Evolutionary conservation across 1,139 yeast genomes (phyloP).

Genomic region (Suhomyces bokatorum): DNA sequence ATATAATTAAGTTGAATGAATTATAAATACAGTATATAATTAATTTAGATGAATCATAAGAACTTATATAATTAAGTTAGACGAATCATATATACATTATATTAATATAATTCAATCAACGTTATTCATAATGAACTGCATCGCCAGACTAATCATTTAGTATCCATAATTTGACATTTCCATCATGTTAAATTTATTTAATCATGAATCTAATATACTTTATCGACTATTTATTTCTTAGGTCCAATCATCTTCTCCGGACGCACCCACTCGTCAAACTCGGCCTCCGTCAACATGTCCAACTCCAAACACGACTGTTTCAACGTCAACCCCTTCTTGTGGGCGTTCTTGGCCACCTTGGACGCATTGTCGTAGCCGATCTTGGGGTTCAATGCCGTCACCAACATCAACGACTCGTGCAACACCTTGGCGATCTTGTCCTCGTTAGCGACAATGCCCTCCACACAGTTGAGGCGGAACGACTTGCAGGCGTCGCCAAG

Average conservation of each 20-base stretch:
- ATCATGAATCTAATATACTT: no score
- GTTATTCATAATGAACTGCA: no score
- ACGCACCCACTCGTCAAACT: constrained; percentile 94
- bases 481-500: constrained; percentile 87
- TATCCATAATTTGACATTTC: no score
- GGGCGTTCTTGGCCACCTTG: constrained; percentile 97
- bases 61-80: no score
- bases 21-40: no score
- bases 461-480: constrained; percentile 92
- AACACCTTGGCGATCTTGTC: constrained; percentile 83
- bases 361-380: constrained; percentile 97
- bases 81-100: no score
- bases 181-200: no score
- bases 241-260: constrained; percentile 99
- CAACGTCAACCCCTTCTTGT: constrained; percentile 93
- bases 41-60: no score
- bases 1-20: no score
- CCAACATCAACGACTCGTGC: constrained; percentile 96
- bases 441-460: constrained; percentile 86
- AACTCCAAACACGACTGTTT: constrained; percentile 93
- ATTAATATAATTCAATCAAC: no score
- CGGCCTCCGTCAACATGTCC: constrained; percentile 76
- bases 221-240: constrained; percentile 26
- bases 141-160: no score
- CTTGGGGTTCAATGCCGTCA: constrained; percentile 97